Evolutionary conservation across 306 rosid species (phyloP).

Genomic region (Dryas alaskensis): DNA sequence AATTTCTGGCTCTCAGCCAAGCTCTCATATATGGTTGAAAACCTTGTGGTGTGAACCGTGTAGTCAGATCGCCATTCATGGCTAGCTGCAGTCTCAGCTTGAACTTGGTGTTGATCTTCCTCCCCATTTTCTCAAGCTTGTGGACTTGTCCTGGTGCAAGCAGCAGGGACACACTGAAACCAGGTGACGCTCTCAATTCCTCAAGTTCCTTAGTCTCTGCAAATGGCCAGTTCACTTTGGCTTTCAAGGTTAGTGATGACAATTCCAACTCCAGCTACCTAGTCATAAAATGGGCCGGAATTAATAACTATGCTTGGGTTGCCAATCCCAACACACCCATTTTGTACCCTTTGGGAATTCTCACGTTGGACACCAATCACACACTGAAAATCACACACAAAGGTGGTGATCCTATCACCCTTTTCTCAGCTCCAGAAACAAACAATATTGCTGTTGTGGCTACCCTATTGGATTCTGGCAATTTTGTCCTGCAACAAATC

Average conservation of each 20-base stretch:
- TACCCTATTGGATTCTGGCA: neutral
- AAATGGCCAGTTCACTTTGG: neutral
- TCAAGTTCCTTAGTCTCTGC: neutral
- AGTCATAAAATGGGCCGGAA: neutral
- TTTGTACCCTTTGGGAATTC: neutral
- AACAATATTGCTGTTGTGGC: neutral
- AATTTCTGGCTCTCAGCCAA: too few species aligned
- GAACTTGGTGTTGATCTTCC: neutral
- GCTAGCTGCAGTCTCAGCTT: too few species aligned
- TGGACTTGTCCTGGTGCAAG: neutral
- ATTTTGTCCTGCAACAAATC: neutral
- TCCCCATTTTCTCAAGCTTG: neutral
- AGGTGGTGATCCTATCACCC: neutral
- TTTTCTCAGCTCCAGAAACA: neutral
- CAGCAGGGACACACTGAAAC: too few species aligned
- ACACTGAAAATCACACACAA: neutral
- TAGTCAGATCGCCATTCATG: too few species aligned
- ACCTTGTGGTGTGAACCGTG: too few species aligned
- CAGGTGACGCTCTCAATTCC: slow-evolving; percentile 4
- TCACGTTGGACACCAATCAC: neutral
- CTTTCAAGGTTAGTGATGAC: neutral
- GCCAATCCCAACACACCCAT: neutral
- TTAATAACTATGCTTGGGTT: neutral
- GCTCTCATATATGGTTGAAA: too few species aligned
- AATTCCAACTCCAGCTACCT: neutral